Evolutionary conservation across 495 filamentous ascomycete genomes (phyloP), one percentile per base, ranked within the genome.

Genomic region (Neurospora sp.): DNA sequence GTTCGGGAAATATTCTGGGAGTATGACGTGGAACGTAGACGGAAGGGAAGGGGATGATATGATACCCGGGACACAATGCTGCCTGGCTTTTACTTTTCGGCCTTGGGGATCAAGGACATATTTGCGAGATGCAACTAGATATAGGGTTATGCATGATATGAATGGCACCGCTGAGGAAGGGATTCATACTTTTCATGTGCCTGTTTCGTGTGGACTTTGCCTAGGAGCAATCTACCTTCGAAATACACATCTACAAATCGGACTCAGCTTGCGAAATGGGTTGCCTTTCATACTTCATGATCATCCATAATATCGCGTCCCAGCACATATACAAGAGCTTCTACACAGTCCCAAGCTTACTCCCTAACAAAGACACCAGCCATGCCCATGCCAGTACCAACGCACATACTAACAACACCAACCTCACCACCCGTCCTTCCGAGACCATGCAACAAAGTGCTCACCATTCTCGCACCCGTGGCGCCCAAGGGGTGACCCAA

Each of bases 361-460:
- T 95, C 93, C 75, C 90, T 88, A 54, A 96, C 91, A 85, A 94
- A 93, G 79, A 95, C 85, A 36, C 91, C 92, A 24, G 92, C 92
- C 93, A 94, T 94, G 15, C 93, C 93, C 93, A 94, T 94, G n/a
- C 93, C 93, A 17, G 93, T 96, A 39, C 93, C 93, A 76, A 96
- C 89, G 82, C 93, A 97, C 93, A 97, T 94, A 80, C 90, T 93
- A 43, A 92, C 89, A 36, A 93, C 90, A 66, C 91, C 91, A 38
- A 92, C 83, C 79, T 92, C 84, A 69, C 89, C 87, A 24, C 86
- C 86, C 8, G 78, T 84, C 73, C 88, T 83, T 80, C 86, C 84
- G 80, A 92, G 76, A 1, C 87, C 89, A 71, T 89, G 89, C 77
- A 97, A 79, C 62, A 97, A 81, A 39, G 92, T 94, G 71, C 89